phyloP scores from a whole-genome alignment of 2,329 filamentous ascomycete species.

The Helotiales sp. region DNA sequence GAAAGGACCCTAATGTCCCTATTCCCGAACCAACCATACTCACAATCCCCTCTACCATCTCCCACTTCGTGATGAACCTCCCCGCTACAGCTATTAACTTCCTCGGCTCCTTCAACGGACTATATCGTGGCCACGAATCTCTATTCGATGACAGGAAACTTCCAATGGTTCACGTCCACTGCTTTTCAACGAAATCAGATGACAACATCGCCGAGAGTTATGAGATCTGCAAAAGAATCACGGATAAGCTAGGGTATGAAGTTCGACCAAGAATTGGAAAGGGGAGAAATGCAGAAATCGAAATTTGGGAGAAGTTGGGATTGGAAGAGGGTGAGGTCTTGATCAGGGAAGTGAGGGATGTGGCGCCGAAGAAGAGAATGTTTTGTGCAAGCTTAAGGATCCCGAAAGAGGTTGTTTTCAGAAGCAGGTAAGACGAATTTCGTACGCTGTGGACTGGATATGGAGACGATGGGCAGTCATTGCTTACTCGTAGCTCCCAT shows the following conservation, averaged over 20 bases:
- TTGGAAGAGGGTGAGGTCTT: constrained; percentile 49
- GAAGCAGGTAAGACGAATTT: constrained; percentile 16
- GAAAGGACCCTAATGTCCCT: constrained; percentile 30
- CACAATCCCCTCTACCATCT: constrained; percentile 70
- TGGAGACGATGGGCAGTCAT: too few relatives aligned
- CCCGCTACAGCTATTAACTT: constrained; percentile 89
- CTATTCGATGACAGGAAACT: constrained; percentile 64
- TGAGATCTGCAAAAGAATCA: constrained; percentile 68
- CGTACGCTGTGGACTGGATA: too few relatives aligned
- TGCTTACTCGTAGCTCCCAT: too few relatives aligned
- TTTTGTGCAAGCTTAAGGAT: constrained; percentile 92
- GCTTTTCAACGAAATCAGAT: constrained; percentile 82
- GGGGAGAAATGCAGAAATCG: not conserved
- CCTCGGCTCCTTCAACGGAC: constrained; percentile 70
- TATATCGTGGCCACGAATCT: constrained; percentile 71
- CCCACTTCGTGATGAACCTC: constrained; percentile 98
- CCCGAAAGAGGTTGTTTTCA: constrained; percentile 79
- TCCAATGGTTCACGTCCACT: constrained; percentile 90
- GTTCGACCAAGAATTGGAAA: constrained; percentile 31
- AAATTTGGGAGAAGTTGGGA: constrained; percentile 43
- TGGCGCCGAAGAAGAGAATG: constrained; percentile 93
- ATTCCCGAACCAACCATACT: constrained; percentile 42
- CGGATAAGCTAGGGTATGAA: constrained; percentile 46
- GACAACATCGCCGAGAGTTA: constrained; percentile 62
- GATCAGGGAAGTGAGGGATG: constrained; percentile 76